Percentiles rank a stretch among this genome's conserved stretches.
phyloP scores from a whole-genome alignment of 306 rosid genomes.

The Aeschynomene evenia region DNA sequence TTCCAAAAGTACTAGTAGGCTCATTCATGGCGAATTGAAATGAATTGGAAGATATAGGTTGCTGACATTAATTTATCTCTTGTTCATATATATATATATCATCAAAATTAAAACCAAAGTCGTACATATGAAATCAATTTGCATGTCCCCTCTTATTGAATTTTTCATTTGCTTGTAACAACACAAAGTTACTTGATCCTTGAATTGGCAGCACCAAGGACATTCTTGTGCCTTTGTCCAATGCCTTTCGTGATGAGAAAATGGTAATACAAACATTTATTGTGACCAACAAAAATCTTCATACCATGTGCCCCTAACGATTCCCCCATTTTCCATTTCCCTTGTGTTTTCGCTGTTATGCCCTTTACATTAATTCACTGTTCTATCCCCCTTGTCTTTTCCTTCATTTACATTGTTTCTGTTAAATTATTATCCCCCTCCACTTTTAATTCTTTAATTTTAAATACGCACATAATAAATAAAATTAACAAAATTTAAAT shows the following conservation, averaged over 20 bases:
- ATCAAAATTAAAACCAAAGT: constrained; percentile 24
- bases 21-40: constrained; percentile 36
- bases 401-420: background rate
- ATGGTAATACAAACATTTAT: constrained; percentile 30
- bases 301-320: constrained; percentile 27
- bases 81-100: background rate
- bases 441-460: too few species aligned
- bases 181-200: constrained; percentile 23
- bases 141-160: constrained; percentile 25
- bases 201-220: constrained; percentile 11
- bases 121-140: constrained; percentile 39
- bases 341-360: constrained; percentile 9
- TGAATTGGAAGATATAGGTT: constrained; percentile 3
- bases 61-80: constrained; percentile 31
- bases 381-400: background rate
- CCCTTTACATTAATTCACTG: background rate
- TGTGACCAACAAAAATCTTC: constrained; percentile 14
- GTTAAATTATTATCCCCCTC: background rate
- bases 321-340: constrained; percentile 16
- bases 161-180: constrained; percentile 10
- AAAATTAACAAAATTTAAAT: too few species aligned
- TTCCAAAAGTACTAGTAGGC: constrained; percentile 1
- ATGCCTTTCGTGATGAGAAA: background rate
- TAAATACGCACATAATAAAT: too few species aligned
- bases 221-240: constrained; percentile 31